Percentiles rank a stretch among this genome's conserved stretches.
Evolutionary conservation across 2,329 filamentous ascomycete species (phyloP).

Genomic region (Coniochaeta sp.): DNA sequence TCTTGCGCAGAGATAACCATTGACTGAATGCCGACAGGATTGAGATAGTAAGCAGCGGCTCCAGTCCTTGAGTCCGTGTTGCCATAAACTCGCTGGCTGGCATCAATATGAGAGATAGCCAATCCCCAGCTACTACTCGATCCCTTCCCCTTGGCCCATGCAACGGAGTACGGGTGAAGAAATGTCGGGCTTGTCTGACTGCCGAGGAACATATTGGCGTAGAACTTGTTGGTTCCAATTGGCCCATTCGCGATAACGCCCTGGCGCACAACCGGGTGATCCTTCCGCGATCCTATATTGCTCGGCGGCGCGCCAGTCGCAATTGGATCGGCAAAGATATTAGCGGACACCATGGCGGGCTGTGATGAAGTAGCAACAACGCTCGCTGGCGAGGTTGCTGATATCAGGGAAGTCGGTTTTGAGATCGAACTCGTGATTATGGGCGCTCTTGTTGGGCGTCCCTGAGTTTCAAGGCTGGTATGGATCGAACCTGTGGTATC

Average conservation of each 20-base stretch:
- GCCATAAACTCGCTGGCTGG: constrained; percentile 60
- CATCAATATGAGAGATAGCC: constrained; percentile 66
- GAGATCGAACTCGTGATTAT: constrained; percentile 23
- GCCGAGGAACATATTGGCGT: constrained; percentile 72
- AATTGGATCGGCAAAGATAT: constrained; percentile 53
- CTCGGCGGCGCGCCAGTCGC: constrained; percentile 42
- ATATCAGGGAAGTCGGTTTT: constrained; percentile 22
- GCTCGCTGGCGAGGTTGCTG: constrained; percentile 8
- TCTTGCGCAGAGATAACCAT: constrained; percentile 74
- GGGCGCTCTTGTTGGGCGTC: constrained; percentile 14
- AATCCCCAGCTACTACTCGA: constrained; percentile 67
- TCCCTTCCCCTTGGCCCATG: constrained; percentile 59
- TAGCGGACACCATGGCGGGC: constrained; percentile 20
- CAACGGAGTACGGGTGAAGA: constrained; percentile 67
- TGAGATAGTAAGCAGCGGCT: constrained; percentile 67
- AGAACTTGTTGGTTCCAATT: constrained; percentile 73
- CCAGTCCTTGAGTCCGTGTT: constrained; percentile 44
- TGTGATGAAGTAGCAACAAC: constrained; percentile 11
- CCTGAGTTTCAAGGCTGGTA: constrained; percentile 20
- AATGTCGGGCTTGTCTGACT: constrained; percentile 63
- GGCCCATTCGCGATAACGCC: constrained; percentile 42
- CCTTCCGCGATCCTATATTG: constrained; percentile 36
- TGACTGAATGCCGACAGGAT: constrained; percentile 75
- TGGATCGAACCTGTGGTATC: constrained; percentile 25
- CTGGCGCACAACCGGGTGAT: constrained; percentile 51